Percentiles rank a stretch among this genome's conserved stretches.
Conservation (phyloP, 2,329 filamentous ascomycete genomes). For the Neopestalotiopsis rosae region DNA sequence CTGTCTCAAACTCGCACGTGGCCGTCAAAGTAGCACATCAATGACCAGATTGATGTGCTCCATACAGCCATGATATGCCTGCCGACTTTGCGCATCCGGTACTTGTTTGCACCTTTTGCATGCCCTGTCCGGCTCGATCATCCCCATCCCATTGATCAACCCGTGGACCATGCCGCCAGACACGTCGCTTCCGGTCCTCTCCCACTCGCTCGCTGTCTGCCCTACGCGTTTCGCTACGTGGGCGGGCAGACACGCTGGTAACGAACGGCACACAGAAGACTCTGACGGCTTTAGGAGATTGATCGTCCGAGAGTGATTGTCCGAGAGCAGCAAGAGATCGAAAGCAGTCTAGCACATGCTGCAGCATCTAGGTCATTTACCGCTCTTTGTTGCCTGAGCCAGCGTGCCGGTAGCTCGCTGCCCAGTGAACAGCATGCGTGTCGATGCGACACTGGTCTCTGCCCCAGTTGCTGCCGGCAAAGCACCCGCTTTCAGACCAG, state of each 20-base stretch:
- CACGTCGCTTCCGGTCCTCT: conserved; percentile 1
- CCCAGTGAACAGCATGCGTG: neutral
- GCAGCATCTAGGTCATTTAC: conserved; percentile 8
- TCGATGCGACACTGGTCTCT: conserved; percentile 1
- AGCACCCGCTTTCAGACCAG: neutral
- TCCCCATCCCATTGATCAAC: neutral
- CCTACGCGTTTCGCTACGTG: neutral
- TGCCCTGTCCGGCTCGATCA: neutral
- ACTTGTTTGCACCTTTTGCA: neutral
- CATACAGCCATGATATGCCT: neutral
- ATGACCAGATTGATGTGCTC: neutral
- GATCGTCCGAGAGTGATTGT: neutral
- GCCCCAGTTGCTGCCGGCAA: neutral
- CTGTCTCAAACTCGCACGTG: neutral
- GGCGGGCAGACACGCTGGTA: no score
- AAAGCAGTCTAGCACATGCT: conserved; percentile 7
- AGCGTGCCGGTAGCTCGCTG: conserved; percentile 1
- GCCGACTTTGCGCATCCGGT: neutral
- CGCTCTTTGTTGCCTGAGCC: neutral
- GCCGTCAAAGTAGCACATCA: neutral
- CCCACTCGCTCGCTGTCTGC: neutral
- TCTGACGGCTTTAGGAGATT: neutral
- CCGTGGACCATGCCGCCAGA: neutral
- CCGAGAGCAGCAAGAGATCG: neutral
- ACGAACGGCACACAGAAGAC: neutral